Evolutionary conservation across 2,329 filamentous ascomycete species (phyloP).

Genomic region (Mollisia scopiformis): DNA sequence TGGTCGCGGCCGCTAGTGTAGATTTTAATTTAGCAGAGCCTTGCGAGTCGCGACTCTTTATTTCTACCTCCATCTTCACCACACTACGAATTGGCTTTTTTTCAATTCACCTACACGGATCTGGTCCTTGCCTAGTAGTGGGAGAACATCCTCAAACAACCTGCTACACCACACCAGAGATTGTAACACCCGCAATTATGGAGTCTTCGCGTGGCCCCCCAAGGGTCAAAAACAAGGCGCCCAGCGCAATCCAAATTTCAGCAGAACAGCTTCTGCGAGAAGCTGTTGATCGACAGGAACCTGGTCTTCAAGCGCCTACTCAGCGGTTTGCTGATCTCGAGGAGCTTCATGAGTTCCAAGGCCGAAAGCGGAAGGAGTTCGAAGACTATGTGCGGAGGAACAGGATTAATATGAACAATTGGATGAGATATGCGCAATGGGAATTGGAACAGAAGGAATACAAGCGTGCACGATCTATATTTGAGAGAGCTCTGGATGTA

Average conservation of each 20-base stretch:
- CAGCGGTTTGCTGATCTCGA: constrained; percentile 96
- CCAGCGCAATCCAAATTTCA: constrained; percentile 88
- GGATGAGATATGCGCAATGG: constrained; percentile 97
- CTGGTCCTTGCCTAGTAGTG: too few species aligned
- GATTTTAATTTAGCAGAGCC: not conserved
- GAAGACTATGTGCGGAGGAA: constrained; percentile 98
- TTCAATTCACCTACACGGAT: too few species aligned
- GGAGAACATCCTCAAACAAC: too few species aligned
- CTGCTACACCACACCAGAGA: not conserved
- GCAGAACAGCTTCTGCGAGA: constrained; percentile 97
- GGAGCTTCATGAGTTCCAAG: constrained; percentile 97
- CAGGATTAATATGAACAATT: constrained; percentile 95
- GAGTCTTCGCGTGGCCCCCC: constrained; percentile 90
- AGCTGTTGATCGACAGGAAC: constrained; percentile 95
- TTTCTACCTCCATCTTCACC: not conserved
- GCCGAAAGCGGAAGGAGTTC: constrained; percentile 93
- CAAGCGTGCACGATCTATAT: constrained; percentile 86
- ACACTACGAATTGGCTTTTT: not conserved
- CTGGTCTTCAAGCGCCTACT: constrained; percentile 83
- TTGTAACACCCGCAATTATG: constrained; percentile 57
- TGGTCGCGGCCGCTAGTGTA: constrained; percentile 24
- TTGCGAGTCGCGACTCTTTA: not conserved
- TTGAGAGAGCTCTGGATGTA: constrained; percentile 92
- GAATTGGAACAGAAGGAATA: constrained; percentile 99
- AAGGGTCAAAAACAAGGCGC: constrained; percentile 97